phyloP scores from a whole-genome alignment of 495 filamentous ascomycete genomes.

The Penicillium ucsense region DNA sequence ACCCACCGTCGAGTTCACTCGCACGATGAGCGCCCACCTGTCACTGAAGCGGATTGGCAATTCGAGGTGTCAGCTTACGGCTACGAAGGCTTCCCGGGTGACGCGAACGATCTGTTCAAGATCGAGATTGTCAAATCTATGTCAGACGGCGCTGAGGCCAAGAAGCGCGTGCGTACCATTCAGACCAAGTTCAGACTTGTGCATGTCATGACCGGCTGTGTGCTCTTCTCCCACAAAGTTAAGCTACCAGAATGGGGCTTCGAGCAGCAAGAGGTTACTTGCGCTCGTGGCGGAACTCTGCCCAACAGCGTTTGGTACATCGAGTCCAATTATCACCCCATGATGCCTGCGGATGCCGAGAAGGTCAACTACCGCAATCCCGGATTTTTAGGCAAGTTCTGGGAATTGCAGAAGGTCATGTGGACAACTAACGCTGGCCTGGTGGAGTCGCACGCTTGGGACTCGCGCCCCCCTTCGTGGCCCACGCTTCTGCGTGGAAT shows the following conservation, averaged over 20 bases:
- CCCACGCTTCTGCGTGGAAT: conserved; percentile 88
- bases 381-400: conserved; percentile 96
- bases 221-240: conserved; percentile 95
- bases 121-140: conserved; percentile 88
- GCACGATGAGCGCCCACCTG: conserved; percentile 92
- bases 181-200: conserved; percentile 93
- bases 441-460: conserved; percentile 95
- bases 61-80: conserved; percentile 97
- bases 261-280: conserved; percentile 97
- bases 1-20: conserved; percentile 90
- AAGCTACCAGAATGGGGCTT: conserved; percentile 96
- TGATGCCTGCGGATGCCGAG: conserved; percentile 63
- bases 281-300: conserved; percentile 81
- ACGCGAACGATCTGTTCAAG: conserved; percentile 93
- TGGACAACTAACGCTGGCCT: conserved; percentile 97
- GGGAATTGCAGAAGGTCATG: conserved; percentile 99
- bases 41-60: conserved; percentile 97
- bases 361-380: conserved; percentile 93
- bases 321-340: conserved; percentile 77
- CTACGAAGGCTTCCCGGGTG: conserved; percentile 91
- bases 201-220: conserved; percentile 94
- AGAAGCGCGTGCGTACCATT: conserved; percentile 82
- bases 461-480: conserved; percentile 91
- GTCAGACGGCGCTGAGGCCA: conserved; percentile 70
- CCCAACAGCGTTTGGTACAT: conserved; percentile 97